Evolutionary conservation across 768 basidiomycete species (phyloP), one percentile per base, ranked within the genome.

Genomic region (Serendipita sp.): DNA sequence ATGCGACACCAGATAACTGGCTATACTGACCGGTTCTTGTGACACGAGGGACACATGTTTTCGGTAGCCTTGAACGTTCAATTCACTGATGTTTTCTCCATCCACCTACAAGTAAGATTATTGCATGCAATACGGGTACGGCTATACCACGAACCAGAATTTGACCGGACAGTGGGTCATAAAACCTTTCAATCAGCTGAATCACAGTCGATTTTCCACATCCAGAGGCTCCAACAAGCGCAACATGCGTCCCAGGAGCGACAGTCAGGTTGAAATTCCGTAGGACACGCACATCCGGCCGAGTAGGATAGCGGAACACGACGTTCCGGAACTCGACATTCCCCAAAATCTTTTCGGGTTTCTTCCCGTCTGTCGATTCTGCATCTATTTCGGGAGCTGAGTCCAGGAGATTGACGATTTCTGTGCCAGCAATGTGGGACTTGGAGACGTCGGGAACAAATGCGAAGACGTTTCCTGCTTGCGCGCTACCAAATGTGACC

Each of bases 391-490:
- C 84, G 11, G 88, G 85, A 1, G 70, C 68, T 1, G 82, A 80
- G 69, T 97, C 92, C 22, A 92, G 69, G 5, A 94, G 74, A 56
- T 79, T 80, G 74, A 95, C 75, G 68, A 94, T 83, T 62, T 87
- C 79, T 17, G 81, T 79, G 0, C 81, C 89, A 1, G 91, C 86
- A 28, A 84, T 78, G 67, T 84, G 83, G 24, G 93, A 92, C 1
- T 88, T 86, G 1, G 88, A 90, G 61, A 90, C 79, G 70, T 95
- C 92, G 42, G 93, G 91, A 1, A 94, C 91, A 69, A 90, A 88
- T 3, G 81, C 77, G 72, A 89, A 89, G 42, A 88, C 80, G 66
- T 86, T 89, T 61, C 90, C 90, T 48, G 90, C 92, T 75, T 94
- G 90, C 62, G 92, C 88, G 14, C 89, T 80, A 48, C 86, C 82